A percentile compares a stretch with the other conserved stretches of the same genome.
Evolutionary conservation across 257 asterid genomes (phyloP).

Genomic region (Asclepias syriaca): DNA sequence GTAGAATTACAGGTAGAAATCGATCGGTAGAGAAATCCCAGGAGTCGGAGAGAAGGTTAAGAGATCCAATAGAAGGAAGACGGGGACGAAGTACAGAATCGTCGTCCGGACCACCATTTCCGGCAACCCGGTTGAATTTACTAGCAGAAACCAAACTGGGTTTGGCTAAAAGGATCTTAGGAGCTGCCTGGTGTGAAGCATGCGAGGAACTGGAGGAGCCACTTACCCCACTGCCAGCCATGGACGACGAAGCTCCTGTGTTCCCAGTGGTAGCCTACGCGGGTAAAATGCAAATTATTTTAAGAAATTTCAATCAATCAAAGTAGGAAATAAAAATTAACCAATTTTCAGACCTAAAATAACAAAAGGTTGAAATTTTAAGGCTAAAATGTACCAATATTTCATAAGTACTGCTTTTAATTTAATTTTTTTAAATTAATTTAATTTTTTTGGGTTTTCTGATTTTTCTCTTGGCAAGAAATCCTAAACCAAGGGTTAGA

Average conservation of each 20-base stretch:
- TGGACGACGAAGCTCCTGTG: not conserved
- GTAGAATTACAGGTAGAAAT: constrained; percentile 52
- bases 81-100: constrained; percentile 71
- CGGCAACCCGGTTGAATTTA: constrained; percentile 39
- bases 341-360: too few relatives aligned
- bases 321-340: too few relatives aligned
- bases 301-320: too few relatives aligned
- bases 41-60: constrained; percentile 78
- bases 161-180: constrained; percentile 85
- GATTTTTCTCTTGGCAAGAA: too few relatives aligned
- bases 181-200: constrained; percentile 34
- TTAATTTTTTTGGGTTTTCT: too few relatives aligned
- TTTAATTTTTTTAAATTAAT: too few relatives aligned
- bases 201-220: not conserved
- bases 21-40: constrained; percentile 83
- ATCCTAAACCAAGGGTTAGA: not conserved
- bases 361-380: too few relatives aligned
- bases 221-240: constrained; percentile 6
- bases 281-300: too few relatives aligned
- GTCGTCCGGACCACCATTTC: constrained; percentile 52
- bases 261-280: not conserved
- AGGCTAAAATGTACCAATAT: too few relatives aligned
- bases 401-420: too few relatives aligned
- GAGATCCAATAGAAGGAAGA: constrained; percentile 72
- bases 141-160: constrained; percentile 75